Evolutionary conservation across 2,329 filamentous ascomycete species (phyloP).

Genomic region (Beauveria australis): DNA sequence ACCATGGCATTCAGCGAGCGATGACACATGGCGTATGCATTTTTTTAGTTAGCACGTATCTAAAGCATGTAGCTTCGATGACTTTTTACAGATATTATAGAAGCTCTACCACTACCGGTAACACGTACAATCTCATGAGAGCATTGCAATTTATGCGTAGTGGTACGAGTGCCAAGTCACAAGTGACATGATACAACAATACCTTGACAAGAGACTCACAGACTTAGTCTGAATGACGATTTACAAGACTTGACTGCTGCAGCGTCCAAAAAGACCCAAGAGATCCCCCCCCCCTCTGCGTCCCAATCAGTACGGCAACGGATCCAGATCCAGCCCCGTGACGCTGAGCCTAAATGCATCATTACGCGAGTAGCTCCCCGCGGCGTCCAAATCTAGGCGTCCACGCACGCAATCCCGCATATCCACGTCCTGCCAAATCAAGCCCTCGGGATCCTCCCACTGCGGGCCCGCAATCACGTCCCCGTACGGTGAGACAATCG

Average conservation of each 20-base stretch:
- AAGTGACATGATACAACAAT: too few species aligned
- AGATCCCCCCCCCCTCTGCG: background rate
- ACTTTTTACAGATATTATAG: too few species aligned
- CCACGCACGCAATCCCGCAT: slow-evolving; percentile 83
- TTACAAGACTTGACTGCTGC: too few species aligned
- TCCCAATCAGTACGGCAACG: slow-evolving; percentile 42
- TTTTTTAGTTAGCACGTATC: background rate
- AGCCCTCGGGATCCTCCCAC: slow-evolving; percentile 67
- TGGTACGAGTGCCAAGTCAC: too few species aligned
- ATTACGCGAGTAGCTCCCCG: slow-evolving; percentile 74
- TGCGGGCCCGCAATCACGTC: slow-evolving; percentile 73
- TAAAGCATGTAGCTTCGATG: too few species aligned
- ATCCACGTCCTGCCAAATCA: slow-evolving; percentile 68
- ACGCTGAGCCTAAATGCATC: slow-evolving; percentile 56
- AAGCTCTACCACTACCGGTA: too few species aligned
- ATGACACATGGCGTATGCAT: background rate
- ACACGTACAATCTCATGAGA: too few species aligned
- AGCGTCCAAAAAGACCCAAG: background rate
- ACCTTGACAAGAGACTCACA: too few species aligned
- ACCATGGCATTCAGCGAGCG: background rate
- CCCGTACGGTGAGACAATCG: slow-evolving; percentile 71
- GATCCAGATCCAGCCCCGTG: slow-evolving; percentile 48
- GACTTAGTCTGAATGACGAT: too few species aligned
- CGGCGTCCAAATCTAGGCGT: slow-evolving; percentile 73
- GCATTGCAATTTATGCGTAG: too few species aligned